phyloP scores from a whole-genome alignment of 768 basidiomycete species.

The Lactarius hatsudake region DNA sequence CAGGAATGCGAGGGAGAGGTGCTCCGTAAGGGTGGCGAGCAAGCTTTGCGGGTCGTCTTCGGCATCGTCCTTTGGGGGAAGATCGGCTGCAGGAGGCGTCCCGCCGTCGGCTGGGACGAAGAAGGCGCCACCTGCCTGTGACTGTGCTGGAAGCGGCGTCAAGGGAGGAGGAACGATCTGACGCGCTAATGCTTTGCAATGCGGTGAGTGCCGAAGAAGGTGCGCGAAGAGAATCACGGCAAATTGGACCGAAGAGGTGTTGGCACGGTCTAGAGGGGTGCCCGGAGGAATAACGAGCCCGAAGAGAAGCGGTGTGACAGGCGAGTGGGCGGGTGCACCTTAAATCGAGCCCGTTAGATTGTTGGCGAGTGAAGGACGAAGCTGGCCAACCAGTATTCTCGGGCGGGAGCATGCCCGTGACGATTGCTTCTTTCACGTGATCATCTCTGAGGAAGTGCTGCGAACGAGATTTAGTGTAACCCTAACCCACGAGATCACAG shows the following conservation, averaged over 20 bases:
- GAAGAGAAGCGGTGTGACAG: conserved; percentile 65
- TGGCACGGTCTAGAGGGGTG: conserved; percentile 54
- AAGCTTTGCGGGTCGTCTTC: conserved; percentile 71
- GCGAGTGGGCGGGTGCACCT: conserved; percentile 39
- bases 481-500: neutral
- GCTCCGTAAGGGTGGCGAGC: conserved; percentile 84
- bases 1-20: conserved; percentile 82
- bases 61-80: conserved; percentile 38
- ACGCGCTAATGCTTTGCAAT: conserved; percentile 62
- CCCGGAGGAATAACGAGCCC: conserved; percentile 63
- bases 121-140: conserved; percentile 45
- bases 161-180: conserved; percentile 52
- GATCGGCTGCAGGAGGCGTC: conserved; percentile 36
- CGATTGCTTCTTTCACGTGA: conserved; percentile 63
- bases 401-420: conserved; percentile 68
- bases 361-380: conserved; percentile 29
- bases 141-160: conserved; percentile 28
- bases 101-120: conserved; percentile 72
- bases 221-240: conserved; percentile 78
- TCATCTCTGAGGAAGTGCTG: conserved; percentile 79
- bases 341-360: conserved; percentile 1
- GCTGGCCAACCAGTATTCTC: conserved; percentile 41
- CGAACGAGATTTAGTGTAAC: conserved; percentile 9
- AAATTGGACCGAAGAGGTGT: conserved; percentile 66
- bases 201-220: conserved; percentile 65